Conservation (phyloP, 257 asterid species). For the Scutellaria minor region DNA sequence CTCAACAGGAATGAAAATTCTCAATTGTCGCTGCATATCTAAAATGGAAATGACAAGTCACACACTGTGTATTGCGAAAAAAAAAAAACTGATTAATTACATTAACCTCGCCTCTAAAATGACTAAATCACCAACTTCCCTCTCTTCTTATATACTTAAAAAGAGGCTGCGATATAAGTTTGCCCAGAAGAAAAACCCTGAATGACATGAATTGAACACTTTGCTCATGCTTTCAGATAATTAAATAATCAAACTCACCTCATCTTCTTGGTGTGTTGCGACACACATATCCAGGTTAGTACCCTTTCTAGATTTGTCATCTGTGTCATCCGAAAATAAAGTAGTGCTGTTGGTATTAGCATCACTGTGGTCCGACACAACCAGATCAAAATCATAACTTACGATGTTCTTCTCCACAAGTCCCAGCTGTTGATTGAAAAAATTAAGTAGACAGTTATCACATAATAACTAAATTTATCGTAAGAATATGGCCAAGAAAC, state of each 20-base stretch:
- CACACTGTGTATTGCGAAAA: not conserved
- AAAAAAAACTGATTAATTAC: not conserved
- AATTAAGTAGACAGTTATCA: constrained; percentile 25
- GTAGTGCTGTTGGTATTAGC: constrained; percentile 95
- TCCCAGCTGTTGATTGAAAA: constrained; percentile 79
- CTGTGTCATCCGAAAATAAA: constrained; percentile 94
- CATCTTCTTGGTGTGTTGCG: constrained; percentile 65
- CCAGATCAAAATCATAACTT: constrained; percentile 82
- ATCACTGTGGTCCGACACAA: constrained; percentile 90
- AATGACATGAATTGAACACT: constrained; percentile 6
- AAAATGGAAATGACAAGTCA: not conserved
- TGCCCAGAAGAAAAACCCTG: not conserved
- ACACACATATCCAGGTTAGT: constrained; percentile 61
- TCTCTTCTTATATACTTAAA: not conserved
- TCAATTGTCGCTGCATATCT: not conserved
- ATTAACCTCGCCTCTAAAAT: constrained; percentile 11
- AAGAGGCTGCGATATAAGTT: not conserved
- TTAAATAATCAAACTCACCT: constrained; percentile 52
- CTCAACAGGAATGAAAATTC: constrained; percentile 25
- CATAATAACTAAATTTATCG: constrained; percentile 16
- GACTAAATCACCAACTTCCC: constrained; percentile 17
- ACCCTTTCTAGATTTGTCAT: constrained; percentile 70
- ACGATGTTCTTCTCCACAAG: constrained; percentile 91
- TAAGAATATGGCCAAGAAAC: constrained; percentile 25
- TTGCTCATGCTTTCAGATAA: not conserved